Percentiles rank a stretch among this genome's conserved stretches.
These are phyloP conservation scores for Talaromyces atroroseus DNA, from an alignment of 2,329 filamentous ascomycete genomes.

Conservation along the genomic window DNA sequence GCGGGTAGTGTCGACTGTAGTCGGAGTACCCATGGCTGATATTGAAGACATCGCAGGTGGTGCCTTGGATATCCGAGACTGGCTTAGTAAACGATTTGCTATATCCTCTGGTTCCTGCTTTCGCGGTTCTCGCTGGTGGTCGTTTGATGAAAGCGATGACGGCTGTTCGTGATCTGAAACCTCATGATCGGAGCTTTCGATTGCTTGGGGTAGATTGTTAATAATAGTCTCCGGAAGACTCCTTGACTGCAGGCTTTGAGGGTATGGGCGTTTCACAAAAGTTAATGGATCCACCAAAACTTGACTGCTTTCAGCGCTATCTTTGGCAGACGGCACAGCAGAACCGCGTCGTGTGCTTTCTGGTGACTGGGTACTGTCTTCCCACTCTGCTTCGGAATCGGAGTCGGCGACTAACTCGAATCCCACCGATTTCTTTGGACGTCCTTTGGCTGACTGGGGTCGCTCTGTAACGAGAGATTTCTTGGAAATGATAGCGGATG, in stretches of 20 bases:
- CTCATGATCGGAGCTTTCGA: slow-evolving; percentile 19
- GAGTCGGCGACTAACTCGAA: slow-evolving; percentile 40
- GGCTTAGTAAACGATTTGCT: slow-evolving; percentile 32
- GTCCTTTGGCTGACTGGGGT: slow-evolving; percentile 29
- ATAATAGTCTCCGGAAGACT: slow-evolving; percentile 35
- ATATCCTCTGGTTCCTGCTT: slow-evolving; percentile 32
- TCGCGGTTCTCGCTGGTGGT: slow-evolving; percentile 20
- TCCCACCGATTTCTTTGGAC: slow-evolving; percentile 41
- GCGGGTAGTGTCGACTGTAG: slow-evolving; percentile 29
- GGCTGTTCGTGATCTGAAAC: slow-evolving; percentile 20
- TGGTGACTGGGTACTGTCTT: slow-evolving; percentile 43
- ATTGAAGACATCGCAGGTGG: slow-evolving; percentile 46
- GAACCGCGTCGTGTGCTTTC: slow-evolving; percentile 44
- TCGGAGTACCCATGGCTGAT: slow-evolving; percentile 40
- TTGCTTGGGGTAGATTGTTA: slow-evolving; percentile 22
- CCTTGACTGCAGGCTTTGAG: slow-evolving; percentile 33
- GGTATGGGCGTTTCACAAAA: slow-evolving; percentile 37
- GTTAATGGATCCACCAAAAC: slow-evolving; percentile 36
- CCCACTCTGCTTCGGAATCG: slow-evolving; percentile 43
- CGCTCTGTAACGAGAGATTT: slow-evolving; percentile 33
- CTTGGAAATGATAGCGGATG: slow-evolving; percentile 33
- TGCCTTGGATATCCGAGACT: slow-evolving; percentile 38
- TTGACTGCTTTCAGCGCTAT: slow-evolving; percentile 29
- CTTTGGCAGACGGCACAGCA: slow-evolving; percentile 29
- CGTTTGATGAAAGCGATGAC: slow-evolving; percentile 12